A percentile compares a stretch with the other conserved stretches of the same genome.
Conservation (phyloP, 441 rosid genomes). For the Eugenia klotzschiana region DNA sequence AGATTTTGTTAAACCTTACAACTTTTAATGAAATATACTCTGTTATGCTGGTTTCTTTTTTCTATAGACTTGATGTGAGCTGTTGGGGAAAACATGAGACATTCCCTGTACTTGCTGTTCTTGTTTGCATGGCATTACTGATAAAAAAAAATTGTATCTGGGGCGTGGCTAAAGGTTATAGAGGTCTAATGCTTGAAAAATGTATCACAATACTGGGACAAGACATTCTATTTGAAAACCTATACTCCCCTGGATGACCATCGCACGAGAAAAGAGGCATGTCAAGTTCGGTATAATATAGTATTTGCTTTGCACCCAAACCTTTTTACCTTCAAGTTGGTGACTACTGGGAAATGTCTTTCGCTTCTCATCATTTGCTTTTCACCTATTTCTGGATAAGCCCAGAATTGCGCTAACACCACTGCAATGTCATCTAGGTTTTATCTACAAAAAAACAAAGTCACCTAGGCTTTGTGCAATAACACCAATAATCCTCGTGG, state of each 20-base stretch:
- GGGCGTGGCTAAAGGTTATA: background rate
- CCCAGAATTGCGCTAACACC: background rate
- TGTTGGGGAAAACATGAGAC: background rate
- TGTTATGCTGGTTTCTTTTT: background rate
- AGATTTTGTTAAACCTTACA: background rate
- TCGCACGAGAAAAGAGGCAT: background rate
- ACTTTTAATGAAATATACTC: background rate
- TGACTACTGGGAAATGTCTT: background rate
- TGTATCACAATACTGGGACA: background rate
- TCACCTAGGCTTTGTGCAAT: background rate
- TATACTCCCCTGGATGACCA: background rate
- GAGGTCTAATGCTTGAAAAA: background rate
- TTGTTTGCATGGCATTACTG: fast-evolving
- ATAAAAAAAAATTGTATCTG: background rate
- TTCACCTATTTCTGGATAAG: background rate
- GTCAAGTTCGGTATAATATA: background rate
- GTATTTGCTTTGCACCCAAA: background rate
- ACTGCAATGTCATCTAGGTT: background rate
- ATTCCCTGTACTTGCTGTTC: background rate
- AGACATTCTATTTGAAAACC: background rate
- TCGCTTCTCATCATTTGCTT: background rate
- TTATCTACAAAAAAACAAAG: background rate
- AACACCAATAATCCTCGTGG: background rate
- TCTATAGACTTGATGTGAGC: background rate
- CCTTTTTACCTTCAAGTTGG: background rate